These are phyloP conservation scores for Benincasa hispida DNA, from an alignment of 306 rosid species.

Conservation along the genomic window DNA sequence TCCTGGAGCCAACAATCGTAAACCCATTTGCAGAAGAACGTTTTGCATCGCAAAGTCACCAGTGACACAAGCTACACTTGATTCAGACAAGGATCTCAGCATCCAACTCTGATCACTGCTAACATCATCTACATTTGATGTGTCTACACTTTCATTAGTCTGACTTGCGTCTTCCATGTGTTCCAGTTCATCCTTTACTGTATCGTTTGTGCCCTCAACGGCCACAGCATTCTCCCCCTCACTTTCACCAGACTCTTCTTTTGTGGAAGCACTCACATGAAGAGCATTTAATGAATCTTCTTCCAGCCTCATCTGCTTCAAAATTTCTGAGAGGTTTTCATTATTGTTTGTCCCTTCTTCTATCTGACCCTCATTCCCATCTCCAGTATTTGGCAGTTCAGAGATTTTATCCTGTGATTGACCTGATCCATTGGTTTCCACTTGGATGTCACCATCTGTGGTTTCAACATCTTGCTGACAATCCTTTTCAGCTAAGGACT, in stretches of 20 bases:
- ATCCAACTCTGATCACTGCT: conserved; percentile 83
- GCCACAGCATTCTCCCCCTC: conserved; percentile 12
- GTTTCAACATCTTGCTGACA: conserved; percentile 27
- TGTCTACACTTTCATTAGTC: conserved; percentile 41
- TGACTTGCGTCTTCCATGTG: conserved; percentile 43
- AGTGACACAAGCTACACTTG: conserved; percentile 82
- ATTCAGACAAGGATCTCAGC: conserved; percentile 78
- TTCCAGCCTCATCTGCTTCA: conserved; percentile 39
- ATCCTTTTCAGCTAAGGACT: conserved; percentile 32
- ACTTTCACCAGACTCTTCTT: conserved; percentile 8
- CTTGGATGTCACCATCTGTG: conserved; percentile 10
- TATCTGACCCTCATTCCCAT: conserved; percentile 17
- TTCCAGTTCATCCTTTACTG: conserved; percentile 20
- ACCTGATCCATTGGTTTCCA: conserved; percentile 21
- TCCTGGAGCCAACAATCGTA: conserved; percentile 86
- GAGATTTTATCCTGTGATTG: conserved; percentile 13
- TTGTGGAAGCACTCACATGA: conserved; percentile 17
- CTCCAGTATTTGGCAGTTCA: conserved; percentile 15
- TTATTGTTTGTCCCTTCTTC: conserved; percentile 22
- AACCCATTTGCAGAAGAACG: conserved; percentile 91
- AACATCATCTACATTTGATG: conserved; percentile 47
- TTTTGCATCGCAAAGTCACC: conserved; percentile 96
- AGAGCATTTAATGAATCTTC: conserved; percentile 28
- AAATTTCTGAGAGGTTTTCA: conserved; percentile 29
- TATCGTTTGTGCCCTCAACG: conserved; percentile 8